phyloP scores from a whole-genome alignment of 2,329 filamentous ascomycete species.

The Cladophialophora carrionii region DNA sequence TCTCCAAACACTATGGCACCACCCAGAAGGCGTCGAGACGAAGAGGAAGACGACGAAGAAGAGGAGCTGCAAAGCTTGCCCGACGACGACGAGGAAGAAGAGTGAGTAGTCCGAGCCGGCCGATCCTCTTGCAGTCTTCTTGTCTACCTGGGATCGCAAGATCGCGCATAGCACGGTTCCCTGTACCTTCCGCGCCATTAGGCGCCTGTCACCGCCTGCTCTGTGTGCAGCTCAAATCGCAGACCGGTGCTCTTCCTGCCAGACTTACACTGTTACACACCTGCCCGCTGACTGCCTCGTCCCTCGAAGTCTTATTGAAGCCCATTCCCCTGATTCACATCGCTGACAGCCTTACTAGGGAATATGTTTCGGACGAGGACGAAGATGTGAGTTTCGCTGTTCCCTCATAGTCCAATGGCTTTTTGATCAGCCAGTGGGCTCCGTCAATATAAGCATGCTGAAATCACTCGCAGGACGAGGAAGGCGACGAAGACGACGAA shows the following conservation, averaged over 20 bases:
- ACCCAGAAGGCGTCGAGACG: constrained; percentile 56
- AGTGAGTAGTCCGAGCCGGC: constrained; percentile 44
- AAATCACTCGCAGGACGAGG: constrained; percentile 37
- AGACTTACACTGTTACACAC: not conserved
- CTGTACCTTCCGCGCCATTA: not conserved
- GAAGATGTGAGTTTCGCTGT: constrained; percentile 34
- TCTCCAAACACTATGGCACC: constrained; percentile 44
- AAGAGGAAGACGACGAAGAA: constrained; percentile 53
- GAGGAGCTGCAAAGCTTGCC: constrained; percentile 54
- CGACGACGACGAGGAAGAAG: constrained; percentile 56
- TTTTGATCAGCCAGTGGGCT: constrained; percentile 37
- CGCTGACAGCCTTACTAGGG: not conserved
- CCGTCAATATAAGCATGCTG: constrained; percentile 39
- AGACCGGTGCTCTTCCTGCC: not conserved
- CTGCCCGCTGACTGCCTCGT: not conserved
- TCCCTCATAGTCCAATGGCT: not conserved
- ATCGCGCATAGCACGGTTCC: not conserved
- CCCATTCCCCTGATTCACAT: not conserved
- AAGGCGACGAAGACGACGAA: constrained; percentile 43
- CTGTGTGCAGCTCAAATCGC: not conserved
- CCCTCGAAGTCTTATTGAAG: not conserved
- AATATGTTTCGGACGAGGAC: constrained; percentile 42
- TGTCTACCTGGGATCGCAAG: not conserved
- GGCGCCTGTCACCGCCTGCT: not conserved
- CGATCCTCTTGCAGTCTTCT: not conserved